Conservation (phyloP, 139 green algal species). For the Chlorella sp. region DNA sequence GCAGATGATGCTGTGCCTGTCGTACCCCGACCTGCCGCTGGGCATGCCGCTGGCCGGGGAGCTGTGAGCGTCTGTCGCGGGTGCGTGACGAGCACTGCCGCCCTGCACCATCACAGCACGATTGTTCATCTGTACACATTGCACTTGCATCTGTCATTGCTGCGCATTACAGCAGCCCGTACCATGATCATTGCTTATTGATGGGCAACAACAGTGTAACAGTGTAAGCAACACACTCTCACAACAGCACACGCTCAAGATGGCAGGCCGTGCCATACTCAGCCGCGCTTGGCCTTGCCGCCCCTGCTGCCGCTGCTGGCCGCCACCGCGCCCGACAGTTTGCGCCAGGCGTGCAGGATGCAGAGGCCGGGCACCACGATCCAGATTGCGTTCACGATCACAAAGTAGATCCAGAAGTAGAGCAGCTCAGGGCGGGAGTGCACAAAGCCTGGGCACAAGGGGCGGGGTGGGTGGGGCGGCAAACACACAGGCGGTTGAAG, state of each 20-base stretch:
- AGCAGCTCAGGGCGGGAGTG: conserved; percentile 76
- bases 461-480: not conserved
- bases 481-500: not conserved
- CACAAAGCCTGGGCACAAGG: conserved; percentile 42
- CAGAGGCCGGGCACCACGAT: conserved; percentile 63
- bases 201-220: no score
- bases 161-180: no score
- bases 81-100: not conserved
- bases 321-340: not conserved
- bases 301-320: not conserved
- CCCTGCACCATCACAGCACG: not conserved
- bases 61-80: conserved; percentile 51
- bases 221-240: no score
- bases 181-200: no score
- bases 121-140: no score
- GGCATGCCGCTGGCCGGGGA: conserved; percentile 85
- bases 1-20: conserved; percentile 85
- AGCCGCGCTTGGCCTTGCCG: not conserved
- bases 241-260: not conserved
- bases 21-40: conserved; percentile 80
- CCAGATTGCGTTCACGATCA: conserved; percentile 79
- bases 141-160: no score
- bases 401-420: conserved; percentile 95
- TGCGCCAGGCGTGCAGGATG: conserved; percentile 38
- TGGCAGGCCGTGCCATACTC: not conserved